A percentile compares a stretch with the other conserved stretches of the same genome.
These are phyloP conservation scores for Syzygium jambos DNA, from an alignment of 345 rosid genomes.

Conservation along the genomic window DNA sequence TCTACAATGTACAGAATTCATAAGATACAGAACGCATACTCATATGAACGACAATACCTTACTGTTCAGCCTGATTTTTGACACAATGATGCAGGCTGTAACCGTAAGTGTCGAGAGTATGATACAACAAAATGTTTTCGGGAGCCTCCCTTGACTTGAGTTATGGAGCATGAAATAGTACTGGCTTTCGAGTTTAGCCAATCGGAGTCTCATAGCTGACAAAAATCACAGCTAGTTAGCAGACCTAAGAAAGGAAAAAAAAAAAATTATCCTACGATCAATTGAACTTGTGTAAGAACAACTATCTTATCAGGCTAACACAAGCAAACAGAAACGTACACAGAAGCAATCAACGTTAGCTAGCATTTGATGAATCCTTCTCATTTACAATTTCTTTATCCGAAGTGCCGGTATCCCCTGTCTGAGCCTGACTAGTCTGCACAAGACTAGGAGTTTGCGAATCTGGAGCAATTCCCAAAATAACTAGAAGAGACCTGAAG, in stretches of 20 bases:
- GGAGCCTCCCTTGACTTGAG: not conserved
- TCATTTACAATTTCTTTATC: conserved; percentile 29
- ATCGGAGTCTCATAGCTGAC: not conserved
- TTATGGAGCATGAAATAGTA: not conserved
- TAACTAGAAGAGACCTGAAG: conserved; percentile 61
- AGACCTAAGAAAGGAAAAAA: not conserved
- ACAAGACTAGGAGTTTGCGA: conserved; percentile 49
- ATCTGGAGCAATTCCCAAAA: conserved; percentile 70
- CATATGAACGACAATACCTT: not conserved
- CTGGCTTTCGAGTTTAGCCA: not conserved
- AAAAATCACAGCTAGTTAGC: not conserved
- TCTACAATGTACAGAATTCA: not conserved
- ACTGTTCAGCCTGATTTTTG: not conserved
- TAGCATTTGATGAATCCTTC: conserved; percentile 41
- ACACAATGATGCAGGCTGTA: not conserved
- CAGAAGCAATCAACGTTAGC: not conserved
- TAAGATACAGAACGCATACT: not conserved
- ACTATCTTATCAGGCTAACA: not conserved
- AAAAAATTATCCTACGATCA: not conserved
- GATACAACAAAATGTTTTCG: not conserved
- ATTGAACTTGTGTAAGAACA: not conserved
- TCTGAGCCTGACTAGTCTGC: conserved; percentile 43
- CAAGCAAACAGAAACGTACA: not conserved
- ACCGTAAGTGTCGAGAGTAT: not conserved
- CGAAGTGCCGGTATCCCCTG: conserved; percentile 43